Percentiles rank a stretch among this genome's conserved stretches.
phyloP scores from a whole-genome alignment of 345 rosid species.

The Hibiscus tridactylites region DNA sequence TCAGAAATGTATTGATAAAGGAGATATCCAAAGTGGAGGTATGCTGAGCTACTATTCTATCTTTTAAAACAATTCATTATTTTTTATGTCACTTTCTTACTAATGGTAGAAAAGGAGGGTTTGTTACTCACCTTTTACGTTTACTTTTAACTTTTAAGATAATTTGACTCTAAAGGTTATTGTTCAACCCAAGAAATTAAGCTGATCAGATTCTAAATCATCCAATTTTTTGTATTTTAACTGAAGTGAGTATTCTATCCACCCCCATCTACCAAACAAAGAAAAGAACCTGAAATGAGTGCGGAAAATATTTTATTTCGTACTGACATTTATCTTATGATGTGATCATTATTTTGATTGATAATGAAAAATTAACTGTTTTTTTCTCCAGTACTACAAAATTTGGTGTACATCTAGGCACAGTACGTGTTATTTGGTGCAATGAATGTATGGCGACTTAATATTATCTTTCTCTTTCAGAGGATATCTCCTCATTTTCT shows the following conservation, averaged over 20 bases:
- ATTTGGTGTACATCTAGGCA: too few species aligned
- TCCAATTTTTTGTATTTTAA: too few species aligned
- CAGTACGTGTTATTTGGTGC: too few species aligned
- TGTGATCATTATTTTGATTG: neutral
- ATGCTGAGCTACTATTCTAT: conserved; percentile 3
- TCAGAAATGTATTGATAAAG: conserved; percentile 34
- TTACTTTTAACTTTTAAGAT: neutral
- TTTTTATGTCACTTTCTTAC: neutral
- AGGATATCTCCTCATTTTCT: neutral
- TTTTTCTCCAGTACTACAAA: neutral
- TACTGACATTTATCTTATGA: neutral
- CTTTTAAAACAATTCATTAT: neutral
- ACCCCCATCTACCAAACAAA: too few species aligned
- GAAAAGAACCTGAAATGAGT: too few species aligned
- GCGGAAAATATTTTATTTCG: neutral
- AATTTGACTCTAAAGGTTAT: neutral
- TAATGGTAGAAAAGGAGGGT: neutral
- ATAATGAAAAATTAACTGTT: neutral
- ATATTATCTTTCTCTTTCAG: neutral
- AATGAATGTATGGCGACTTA: too few species aligned
- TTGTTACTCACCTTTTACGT: neutral
- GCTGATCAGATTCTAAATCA: neutral
- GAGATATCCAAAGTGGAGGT: conserved; percentile 50
- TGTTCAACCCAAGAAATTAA: neutral
- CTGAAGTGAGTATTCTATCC: too few species aligned